Conservation (phyloP, 306 rosid species). For the Urtica urens region DNA sequence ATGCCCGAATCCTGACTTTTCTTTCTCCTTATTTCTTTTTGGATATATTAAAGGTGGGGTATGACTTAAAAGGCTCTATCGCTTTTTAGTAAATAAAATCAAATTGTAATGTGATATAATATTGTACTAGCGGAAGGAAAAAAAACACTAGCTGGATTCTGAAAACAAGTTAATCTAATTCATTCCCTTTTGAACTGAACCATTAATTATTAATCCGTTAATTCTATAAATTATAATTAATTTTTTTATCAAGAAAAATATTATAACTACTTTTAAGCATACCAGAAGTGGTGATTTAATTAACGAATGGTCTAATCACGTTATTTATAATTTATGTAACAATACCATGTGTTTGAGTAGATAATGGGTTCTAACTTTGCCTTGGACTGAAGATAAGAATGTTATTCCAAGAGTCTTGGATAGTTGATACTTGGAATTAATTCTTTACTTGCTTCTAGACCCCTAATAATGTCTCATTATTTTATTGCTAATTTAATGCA, state of each 20-base stretch:
- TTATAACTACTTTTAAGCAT: background rate
- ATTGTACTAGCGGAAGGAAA: background rate
- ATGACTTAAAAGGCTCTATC: no score
- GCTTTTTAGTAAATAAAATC: background rate
- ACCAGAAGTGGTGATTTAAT: background rate
- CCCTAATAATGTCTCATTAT: background rate
- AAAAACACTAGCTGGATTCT: background rate
- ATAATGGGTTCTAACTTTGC: conserved; percentile 6
- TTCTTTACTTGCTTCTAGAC: conserved; percentile 12
- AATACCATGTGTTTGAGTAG: background rate
- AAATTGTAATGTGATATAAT: background rate
- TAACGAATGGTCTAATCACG: background rate
- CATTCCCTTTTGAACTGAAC: no score
- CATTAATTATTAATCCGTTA: no score
- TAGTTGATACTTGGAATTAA: background rate
- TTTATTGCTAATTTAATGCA: background rate
- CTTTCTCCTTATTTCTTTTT: background rate
- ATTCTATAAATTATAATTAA: no score
- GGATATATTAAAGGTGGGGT: background rate
- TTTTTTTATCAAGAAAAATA: background rate
- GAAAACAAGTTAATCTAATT: background rate
- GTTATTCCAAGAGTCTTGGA: background rate
- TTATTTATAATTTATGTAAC: no score
- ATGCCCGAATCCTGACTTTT: background rate
- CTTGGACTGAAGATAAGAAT: conserved; percentile 14